Base-by-base conservation (phyloP, 257 asterid genomes). In the Leonotis leonurus region DNA sequence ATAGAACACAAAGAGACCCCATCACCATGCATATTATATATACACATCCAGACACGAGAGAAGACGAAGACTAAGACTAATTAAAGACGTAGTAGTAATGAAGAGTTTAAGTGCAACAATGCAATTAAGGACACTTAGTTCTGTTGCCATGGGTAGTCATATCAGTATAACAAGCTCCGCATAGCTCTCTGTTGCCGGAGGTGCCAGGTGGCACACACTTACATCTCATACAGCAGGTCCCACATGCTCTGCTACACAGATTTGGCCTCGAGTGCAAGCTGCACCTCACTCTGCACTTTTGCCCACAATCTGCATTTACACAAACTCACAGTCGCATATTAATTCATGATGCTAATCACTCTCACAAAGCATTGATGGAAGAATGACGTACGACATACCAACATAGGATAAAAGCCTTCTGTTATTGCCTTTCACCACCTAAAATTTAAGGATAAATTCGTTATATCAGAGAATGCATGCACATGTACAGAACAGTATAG, bases 141-240 rank as follows among this genome's bases (percentile, higher is more conserved):
- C 29, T 71, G 73, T 85, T 88, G 21, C 75, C 81, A 54, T 85
- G 96, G 61, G 96, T 85, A 22, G 83, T 83, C 96, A 88, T 88
- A 11, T 83, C 88, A 8, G 95, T 83, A 48, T 88, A 88, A 56
- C 96, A 88, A 9, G 64, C 44, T 17, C 96, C 96, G 56, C 95
- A 88, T 0, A 73, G 0, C 44, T 85, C 82, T 63, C 95, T 69
- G 54, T 88, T 88, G 18, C 96, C 96, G 1, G 77, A 73, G 8
- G 96, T 83, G 69, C 96, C 96, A 5, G 96, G 95, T 13, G 96
- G 95, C 61, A 88, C 96, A 44, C 96, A 88, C 62, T 81, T 81
- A 88, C 96, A 88, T 53, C 96, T 77, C n/a, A 54, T 37, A 11
- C 96, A 88, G 76, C 96, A 85, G 11, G 96, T 85, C 25, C 95